Evolutionary conservation across 257 asterid species (phyloP).

Genomic region (Salvia rosmarinus): DNA sequence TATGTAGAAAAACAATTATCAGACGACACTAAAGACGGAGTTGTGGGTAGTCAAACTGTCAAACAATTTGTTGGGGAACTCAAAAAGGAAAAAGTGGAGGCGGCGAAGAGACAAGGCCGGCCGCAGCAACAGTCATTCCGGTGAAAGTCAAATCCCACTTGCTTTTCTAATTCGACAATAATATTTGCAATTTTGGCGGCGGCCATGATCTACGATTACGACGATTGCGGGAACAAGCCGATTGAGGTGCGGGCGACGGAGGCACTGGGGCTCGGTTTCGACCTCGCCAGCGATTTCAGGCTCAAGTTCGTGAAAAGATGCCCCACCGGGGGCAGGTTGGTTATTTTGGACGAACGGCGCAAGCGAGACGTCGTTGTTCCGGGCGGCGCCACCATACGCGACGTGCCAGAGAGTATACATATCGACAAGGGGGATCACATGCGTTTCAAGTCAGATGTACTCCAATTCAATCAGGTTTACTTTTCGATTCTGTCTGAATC

Average conservation of each 20-base stretch:
- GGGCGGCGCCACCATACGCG: conserved; percentile 64
- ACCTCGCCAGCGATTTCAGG: conserved; percentile 97
- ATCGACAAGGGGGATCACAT: conserved; percentile 91
- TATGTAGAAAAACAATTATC: too few relatives aligned
- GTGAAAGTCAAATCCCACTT: not conserved
- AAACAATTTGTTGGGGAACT: too few relatives aligned
- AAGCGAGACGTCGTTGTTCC: conserved; percentile 76
- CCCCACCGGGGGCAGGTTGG: conserved; percentile 68
- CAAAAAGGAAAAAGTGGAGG: too few relatives aligned
- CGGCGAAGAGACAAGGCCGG: too few relatives aligned
- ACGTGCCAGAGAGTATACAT: conserved; percentile 77
- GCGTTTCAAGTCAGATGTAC: conserved; percentile 95
- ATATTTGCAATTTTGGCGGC: not conserved
- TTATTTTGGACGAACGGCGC: conserved; percentile 55
- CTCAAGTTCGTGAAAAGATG: conserved; percentile 77
- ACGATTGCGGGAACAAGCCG: conserved; percentile 57
- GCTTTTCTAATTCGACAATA: not conserved
- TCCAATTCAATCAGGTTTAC: conserved; percentile 83
- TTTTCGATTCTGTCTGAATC: not conserved
- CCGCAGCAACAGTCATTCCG: not conserved
- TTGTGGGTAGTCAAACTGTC: too few relatives aligned
- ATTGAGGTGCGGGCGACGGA: conserved; percentile 77
- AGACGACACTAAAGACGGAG: too few relatives aligned
- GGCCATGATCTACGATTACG: conserved; percentile 44
- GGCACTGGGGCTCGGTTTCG: conserved; percentile 90